phyloP scores from a whole-genome alignment of 495 filamentous ascomycete genomes.

The Neurospora cerealis region DNA sequence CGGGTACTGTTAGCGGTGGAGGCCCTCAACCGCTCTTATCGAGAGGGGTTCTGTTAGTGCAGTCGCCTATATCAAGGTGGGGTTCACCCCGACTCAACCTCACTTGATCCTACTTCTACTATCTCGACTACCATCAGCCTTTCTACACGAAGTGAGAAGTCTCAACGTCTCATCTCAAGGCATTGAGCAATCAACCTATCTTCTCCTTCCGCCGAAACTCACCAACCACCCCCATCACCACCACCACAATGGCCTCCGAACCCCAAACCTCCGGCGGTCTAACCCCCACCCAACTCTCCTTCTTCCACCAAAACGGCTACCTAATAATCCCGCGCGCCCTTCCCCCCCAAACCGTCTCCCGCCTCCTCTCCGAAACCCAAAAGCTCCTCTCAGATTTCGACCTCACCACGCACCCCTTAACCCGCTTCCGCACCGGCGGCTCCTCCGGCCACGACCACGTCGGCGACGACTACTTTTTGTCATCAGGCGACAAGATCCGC shows the following conservation, averaged over 20 bases:
- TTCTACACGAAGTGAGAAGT: neutral
- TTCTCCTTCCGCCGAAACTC: neutral
- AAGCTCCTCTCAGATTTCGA: constrained; percentile 64
- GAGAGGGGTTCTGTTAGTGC: neutral
- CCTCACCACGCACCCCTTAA: constrained; percentile 77
- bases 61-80: neutral
- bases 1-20: neutral
- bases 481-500: constrained; percentile 76
- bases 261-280: constrained; percentile 37
- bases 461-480: constrained; percentile 91
- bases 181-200: neutral
- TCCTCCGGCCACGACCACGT: constrained; percentile 60
- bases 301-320: constrained; percentile 78
- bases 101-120: neutral
- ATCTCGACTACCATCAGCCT: neutral
- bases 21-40: neutral
- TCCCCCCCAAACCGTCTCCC: constrained; percentile 45
- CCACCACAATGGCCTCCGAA: neutral
- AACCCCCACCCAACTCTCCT: constrained; percentile 56
- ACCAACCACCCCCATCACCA: too few relatives aligned
- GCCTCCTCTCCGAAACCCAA: constrained; percentile 66
- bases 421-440: constrained; percentile 76
- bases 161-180: neutral
- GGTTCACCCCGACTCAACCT: neutral
- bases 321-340: constrained; percentile 79